Conservation (phyloP, 1,139 yeast species). For the Suhomyces terraborum region DNA sequence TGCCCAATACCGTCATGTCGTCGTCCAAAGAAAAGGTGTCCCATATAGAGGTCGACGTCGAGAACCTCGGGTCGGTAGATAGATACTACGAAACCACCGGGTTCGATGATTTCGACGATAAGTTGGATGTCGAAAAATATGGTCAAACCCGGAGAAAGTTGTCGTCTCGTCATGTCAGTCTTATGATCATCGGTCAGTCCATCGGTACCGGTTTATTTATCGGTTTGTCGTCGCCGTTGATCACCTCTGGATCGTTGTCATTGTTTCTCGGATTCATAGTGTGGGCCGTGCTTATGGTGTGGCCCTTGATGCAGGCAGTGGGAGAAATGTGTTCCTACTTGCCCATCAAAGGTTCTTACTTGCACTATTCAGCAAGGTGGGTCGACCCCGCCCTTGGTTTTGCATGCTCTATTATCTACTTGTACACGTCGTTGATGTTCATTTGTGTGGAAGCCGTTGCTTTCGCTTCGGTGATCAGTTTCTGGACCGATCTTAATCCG, state of each 20-base stretch:
- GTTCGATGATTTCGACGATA: conserved; percentile 37
- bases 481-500: conserved; percentile 43
- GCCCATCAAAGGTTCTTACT: conserved; percentile 42
- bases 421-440: conserved; percentile 41
- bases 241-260: conserved; percentile 40
- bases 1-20: not conserved
- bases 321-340: conserved; percentile 45
- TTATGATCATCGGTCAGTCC: conserved; percentile 55
- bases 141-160: conserved; percentile 43
- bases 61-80: conserved; percentile 24
- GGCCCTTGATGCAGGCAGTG: conserved; percentile 44
- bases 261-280: conserved; percentile 38
- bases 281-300: conserved; percentile 38
- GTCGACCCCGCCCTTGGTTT: conserved; percentile 46
- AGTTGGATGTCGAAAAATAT: conserved; percentile 33
- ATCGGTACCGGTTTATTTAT: conserved; percentile 53
- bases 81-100: conserved; percentile 20
- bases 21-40: conserved; percentile 2
- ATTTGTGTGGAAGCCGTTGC: conserved; percentile 42
- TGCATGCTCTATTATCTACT: conserved; percentile 39
- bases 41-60: conserved; percentile 25
- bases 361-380: conserved; percentile 42
- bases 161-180: conserved; percentile 46
- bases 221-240: conserved; percentile 38
- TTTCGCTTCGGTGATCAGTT: conserved; percentile 37